These are phyloP conservation scores for Antitrichia curtipendula DNA, from an alignment of 225 moss, liverwort and hornwort species.

Conservation along the genomic window DNA sequence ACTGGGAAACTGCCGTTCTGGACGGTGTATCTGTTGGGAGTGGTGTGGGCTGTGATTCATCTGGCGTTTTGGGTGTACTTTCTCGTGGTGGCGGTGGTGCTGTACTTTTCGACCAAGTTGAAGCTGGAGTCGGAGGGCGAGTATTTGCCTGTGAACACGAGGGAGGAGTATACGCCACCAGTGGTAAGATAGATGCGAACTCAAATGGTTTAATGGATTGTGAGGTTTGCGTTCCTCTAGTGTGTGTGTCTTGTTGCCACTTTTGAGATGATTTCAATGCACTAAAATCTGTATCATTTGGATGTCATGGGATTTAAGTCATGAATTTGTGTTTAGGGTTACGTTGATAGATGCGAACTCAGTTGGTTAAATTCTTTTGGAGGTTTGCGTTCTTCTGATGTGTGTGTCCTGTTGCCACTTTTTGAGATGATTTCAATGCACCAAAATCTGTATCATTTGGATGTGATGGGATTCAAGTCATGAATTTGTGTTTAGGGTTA, in stretches of 20 bases:
- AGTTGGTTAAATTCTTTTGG: neutral
- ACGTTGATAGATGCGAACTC: neutral
- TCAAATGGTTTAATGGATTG: neutral
- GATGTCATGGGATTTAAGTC: neutral
- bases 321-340: neutral
- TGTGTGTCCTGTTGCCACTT: neutral
- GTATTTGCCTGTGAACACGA: conserved; percentile 2
- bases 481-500: neutral
- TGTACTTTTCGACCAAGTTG: conserved; percentile 15
- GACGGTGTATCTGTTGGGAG: conserved; percentile 6
- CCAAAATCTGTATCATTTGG: neutral
- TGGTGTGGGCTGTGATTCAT: neutral
- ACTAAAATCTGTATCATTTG: neutral
- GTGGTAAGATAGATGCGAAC: neutral
- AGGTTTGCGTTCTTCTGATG: neutral
- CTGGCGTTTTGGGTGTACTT: neutral
- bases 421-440: neutral
- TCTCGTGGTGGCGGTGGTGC: neutral
- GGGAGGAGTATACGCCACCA: neutral
- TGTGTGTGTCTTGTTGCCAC: too few species aligned
- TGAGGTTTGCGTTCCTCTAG: neutral
- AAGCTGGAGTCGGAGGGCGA: neutral
- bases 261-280: neutral
- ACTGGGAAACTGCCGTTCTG: conserved; percentile 9
- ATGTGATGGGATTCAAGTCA: neutral